Percentiles rank a stretch among this genome's conserved stretches.
phyloP scores from a whole-genome alignment of 208 protist species.

The Acanthamoeba triangularis region DNA sequence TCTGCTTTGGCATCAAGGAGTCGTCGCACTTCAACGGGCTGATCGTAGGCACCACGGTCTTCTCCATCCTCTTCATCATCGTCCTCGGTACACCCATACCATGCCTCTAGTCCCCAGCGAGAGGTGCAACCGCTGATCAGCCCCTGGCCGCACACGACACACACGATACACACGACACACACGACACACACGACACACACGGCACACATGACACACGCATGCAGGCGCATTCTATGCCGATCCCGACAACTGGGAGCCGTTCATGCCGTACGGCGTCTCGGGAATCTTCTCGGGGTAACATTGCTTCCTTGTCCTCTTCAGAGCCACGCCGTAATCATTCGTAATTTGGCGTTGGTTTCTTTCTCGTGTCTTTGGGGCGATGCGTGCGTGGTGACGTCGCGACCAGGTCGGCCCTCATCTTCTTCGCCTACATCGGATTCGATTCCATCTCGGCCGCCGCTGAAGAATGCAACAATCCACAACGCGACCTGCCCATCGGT shows the following conservation, averaged over 20 bases:
- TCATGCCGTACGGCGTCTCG: slow-evolving; percentile 84
- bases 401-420: slow-evolving; percentile 82
- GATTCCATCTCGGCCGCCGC: slow-evolving; percentile 85
- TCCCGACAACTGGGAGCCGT: slow-evolving; percentile 83
- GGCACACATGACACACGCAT: no score
- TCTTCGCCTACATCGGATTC: slow-evolving; percentile 90
- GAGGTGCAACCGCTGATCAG: not conserved
- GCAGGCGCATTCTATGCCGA: slow-evolving; percentile 60
- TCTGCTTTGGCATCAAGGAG: slow-evolving; percentile 84
- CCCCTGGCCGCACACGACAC: no score
- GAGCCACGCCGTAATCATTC: no score
- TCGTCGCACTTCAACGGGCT: slow-evolving; percentile 82
- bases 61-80: slow-evolving; percentile 83
- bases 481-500: slow-evolving; percentile 82
- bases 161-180: no score
- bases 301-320: not conserved
- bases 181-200: no score
- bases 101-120: not conserved
- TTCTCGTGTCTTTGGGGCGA: not conserved
- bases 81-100: not conserved
- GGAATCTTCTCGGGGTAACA: slow-evolving; percentile 77
- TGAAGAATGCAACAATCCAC: slow-evolving; percentile 84
- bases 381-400: not conserved
- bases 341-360: no score
- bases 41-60: slow-evolving; percentile 82